A percentile compares a stretch with the other conserved stretches of the same genome.
Conservation (phyloP, 73 alveolate species). For the Uronychia setigera region DNA sequence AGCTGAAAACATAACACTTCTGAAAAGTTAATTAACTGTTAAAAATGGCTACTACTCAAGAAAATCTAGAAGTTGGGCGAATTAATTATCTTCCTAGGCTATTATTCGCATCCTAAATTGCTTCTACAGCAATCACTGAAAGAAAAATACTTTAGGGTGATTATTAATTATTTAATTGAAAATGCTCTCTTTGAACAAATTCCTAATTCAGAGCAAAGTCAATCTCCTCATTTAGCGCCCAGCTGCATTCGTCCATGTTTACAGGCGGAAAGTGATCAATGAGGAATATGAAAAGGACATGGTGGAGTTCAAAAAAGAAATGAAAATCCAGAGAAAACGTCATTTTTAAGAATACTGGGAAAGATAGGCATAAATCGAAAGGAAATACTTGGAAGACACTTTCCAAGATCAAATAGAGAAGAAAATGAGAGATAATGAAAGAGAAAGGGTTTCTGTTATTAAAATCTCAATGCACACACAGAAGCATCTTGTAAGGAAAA, state of each 20-base stretch:
- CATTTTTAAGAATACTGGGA: constrained; percentile 43
- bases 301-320: not conserved
- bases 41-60: too few species aligned
- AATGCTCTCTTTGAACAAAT: too few species aligned
- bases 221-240: not conserved
- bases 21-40: too few species aligned
- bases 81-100: too few species aligned
- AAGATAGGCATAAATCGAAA: constrained; percentile 30
- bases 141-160: too few species aligned
- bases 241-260: not conserved
- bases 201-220: not conserved
- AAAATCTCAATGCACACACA: constrained; percentile 38
- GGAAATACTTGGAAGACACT: not conserved
- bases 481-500: constrained; percentile 8
- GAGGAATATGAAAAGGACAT: not conserved
- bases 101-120: too few species aligned
- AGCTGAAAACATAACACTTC: too few species aligned
- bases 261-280: not conserved
- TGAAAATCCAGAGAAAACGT: constrained; percentile 5
- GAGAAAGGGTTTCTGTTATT: constrained; percentile 25
- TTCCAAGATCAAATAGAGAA: constrained; percentile 6
- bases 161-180: too few species aligned
- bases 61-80: too few species aligned
- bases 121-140: too few species aligned
- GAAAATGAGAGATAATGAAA: constrained; percentile 16